These are phyloP conservation scores for Debaryomyces sp. DNA, from an alignment of 1,139 yeast species.

Conservation along the genomic window DNA sequence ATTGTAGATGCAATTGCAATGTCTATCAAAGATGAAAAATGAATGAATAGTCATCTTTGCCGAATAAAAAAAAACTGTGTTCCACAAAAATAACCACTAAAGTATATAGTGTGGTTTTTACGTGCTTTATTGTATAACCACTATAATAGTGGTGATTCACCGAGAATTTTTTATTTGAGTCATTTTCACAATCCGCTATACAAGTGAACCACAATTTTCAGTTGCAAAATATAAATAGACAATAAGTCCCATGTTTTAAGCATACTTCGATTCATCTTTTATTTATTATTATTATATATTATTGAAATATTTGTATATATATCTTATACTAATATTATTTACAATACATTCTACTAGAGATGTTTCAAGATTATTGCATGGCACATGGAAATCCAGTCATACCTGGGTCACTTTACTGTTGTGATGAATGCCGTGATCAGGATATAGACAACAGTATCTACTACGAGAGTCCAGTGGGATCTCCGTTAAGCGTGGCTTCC, in stretches of 20 bases:
- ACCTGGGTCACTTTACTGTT: slow-evolving; percentile 21
- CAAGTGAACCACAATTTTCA: slow-evolving; percentile 8
- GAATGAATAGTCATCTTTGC: slow-evolving; percentile 57
- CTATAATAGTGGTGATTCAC: slow-evolving; percentile 6
- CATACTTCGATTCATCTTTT: background rate
- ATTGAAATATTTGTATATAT: background rate
- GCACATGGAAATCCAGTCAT: slow-evolving; percentile 21
- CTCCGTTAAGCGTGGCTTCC: background rate
- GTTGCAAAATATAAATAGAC: slow-evolving; percentile 8
- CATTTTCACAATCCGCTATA: slow-evolving; percentile 4
- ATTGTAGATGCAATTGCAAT: slow-evolving; percentile 76
- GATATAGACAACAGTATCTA: slow-evolving; percentile 12
- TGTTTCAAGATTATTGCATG: slow-evolving; percentile 25
- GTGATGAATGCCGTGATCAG: slow-evolving; percentile 20
- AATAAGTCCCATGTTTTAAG: background rate
- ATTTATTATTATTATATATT: background rate
- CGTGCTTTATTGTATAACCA: slow-evolving; percentile 7
- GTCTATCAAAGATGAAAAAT: slow-evolving; percentile 87
- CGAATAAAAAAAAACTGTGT: background rate
- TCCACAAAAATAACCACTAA: slow-evolving; percentile 6
- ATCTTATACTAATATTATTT: background rate
- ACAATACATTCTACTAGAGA: background rate
- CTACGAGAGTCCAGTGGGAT: slow-evolving; percentile 2
- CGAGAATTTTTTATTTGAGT: slow-evolving; percentile 3
- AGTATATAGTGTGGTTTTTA: slow-evolving; percentile 7